Conservation (phyloP, 768 basidiomycete genomes). For the Mycena belliarum region DNA sequence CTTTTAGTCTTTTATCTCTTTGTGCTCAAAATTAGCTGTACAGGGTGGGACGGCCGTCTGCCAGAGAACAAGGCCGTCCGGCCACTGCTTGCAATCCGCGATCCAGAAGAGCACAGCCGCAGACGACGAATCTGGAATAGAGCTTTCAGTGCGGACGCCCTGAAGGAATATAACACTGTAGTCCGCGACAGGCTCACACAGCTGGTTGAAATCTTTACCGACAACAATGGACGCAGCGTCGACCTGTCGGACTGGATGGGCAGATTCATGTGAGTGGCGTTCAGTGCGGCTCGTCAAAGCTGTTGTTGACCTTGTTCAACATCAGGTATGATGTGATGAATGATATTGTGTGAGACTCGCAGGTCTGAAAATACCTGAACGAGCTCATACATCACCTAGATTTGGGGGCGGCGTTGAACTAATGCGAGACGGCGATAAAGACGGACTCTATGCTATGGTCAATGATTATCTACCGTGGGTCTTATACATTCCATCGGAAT, state of each 20-base stretch:
- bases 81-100: neutral
- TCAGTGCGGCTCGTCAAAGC: neutral
- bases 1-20: neutral
- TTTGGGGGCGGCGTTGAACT: slow-evolving; percentile 13
- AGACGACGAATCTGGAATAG: slow-evolving; percentile 9
- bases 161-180: slow-evolving; percentile 2
- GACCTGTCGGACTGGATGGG: slow-evolving; percentile 8
- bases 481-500: neutral
- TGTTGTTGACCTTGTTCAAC: slow-evolving; percentile 1
- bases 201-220: slow-evolving; percentile 5
- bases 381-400: neutral
- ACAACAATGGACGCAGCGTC: slow-evolving; percentile 8
- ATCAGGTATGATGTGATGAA: slow-evolving; percentile 18
- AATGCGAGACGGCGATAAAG: slow-evolving; percentile 14
- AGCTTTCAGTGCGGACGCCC: slow-evolving; percentile 7
- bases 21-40: neutral
- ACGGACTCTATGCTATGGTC: slow-evolving; percentile 8
- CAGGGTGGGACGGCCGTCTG: slow-evolving; percentile 13
- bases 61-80: slow-evolving; percentile 6
- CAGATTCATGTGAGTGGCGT: slow-evolving; percentile 1
- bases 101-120: slow-evolving; percentile 6
- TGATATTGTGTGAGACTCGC: slow-evolving; percentile 8
- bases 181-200: slow-evolving; percentile 3
- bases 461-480: slow-evolving; percentile 10
- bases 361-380: neutral